A percentile compares a stretch with the other conserved stretches of the same genome.
phyloP scores from a whole-genome alignment of 148 eudicot genomes.

The Vaccinium darrowii region DNA sequence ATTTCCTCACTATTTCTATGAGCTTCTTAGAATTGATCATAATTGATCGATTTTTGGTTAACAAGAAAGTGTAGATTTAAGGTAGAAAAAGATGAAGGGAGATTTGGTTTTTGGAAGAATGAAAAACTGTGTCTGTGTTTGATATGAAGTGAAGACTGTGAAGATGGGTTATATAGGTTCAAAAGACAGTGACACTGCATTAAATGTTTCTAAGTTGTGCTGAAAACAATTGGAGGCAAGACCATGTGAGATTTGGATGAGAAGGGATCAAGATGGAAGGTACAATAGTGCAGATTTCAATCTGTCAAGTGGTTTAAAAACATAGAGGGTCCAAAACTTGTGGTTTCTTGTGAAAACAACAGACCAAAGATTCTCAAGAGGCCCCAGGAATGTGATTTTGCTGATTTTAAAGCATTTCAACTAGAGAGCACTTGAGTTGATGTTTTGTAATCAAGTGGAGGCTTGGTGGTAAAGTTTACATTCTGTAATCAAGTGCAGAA shows the following conservation, averaged over 20 bases:
- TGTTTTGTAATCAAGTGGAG: neutral
- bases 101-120: neutral
- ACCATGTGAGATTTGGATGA: slow-evolving; percentile 11
- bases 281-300: neutral
- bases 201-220: neutral
- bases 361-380: neutral
- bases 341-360: neutral
- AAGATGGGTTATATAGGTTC: neutral
- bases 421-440: neutral
- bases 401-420: neutral
- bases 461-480: neutral
- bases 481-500: neutral
- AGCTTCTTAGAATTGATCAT: slow-evolving; percentile 50
- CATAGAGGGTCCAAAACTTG: slow-evolving; percentile 5
- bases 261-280: neutral
- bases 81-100: neutral
- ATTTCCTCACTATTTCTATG: slow-evolving; percentile 38
- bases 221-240: neutral
- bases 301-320: no score
- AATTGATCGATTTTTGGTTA: slow-evolving; percentile 10
- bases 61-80: neutral
- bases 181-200: neutral
- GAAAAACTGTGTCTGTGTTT: neutral
- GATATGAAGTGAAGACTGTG: neutral
- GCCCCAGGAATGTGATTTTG: neutral